Base-by-base conservation (phyloP, 2,329 filamentous ascomycete species). In the Sporothrix humicola region DNA sequence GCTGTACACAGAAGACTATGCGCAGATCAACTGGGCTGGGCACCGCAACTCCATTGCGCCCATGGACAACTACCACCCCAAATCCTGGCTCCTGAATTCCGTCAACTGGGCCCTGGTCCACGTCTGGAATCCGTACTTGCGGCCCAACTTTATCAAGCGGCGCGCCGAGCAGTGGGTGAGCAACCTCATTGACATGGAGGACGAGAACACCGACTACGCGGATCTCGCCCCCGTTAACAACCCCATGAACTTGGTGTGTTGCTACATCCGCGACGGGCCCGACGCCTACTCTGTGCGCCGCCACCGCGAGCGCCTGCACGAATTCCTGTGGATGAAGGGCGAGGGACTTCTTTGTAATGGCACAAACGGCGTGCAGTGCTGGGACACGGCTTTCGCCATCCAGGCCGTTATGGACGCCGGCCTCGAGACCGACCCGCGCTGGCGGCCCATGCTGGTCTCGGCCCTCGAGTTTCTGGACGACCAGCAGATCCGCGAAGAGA, bases 341-440 rank as follows among this genome's bases (percentile, higher is more conserved):
- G 95, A 98, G 80, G 96, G 96, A 6, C 94, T 99, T 93, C 87
- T 98, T 66, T 92, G 92, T 82, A 98, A 98, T 78, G 96, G 96
- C 52, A 99, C 96, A 9, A 98, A 99, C 77, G 96, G 96, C n/a
- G 95, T 98, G 1, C 96, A 99, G 82, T 92, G 91, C 76, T 99
- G 96, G 96, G 96, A 99, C 80, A 99, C 96, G 0, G 88, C 94
- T 0, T 98, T 98, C 79, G 84, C 92, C 20, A 93, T 98, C 48
- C 94, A 97, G 81, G 91, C 93, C 0, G 89, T 93, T 6, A 88
- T 93, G 71, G 93, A 93, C 68, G 91, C 93, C 7, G 94, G 93
- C 0, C 87, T 98, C 37, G 91, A 92, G n/a, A 84, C 90, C 44
- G 90, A 97, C 66, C 85, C 90, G 13, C 90, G 91, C 78, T 98